Evolutionary conservation across 257 asterid species (phyloP), one percentile per base, ranked within the genome.

Genomic region (Cordia subcordata): DNA sequence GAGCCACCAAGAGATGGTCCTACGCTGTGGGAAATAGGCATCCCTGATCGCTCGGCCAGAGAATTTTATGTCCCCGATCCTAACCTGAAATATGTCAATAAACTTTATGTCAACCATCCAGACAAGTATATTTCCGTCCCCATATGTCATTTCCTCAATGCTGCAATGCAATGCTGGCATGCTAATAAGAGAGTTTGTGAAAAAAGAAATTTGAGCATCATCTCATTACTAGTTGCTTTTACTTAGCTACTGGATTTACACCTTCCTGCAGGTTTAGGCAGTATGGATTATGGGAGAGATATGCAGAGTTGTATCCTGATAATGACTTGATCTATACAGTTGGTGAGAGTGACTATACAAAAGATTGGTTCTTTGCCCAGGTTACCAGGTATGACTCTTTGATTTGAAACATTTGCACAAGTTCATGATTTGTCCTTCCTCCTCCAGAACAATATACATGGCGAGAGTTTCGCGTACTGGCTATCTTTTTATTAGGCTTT

Each of bases 11-110:
- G 74, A 57, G 49, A 62, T 55, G 74, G 69, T 13, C 60, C 61
- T 4, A 69, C 74, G 32, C 22, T 69, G 5, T 56, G 74, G 74
- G 69, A 69, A 64, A 69, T 69, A 5, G 74, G 74, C 44, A 49
- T 63, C 13, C 74, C 74, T 15, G 68, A 57, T 57, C 64, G 65
- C 14, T 49, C 37, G 53, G 74, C 74, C 15, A 47, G 50, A 46
- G 60, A 69, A 21, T 69, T 14, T 46, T 69, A 49, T 45, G 42
- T 69, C 56, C 74, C 74, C 8, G 68, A 62, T 49, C 74, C 74
- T 1, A 51, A 69, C 22, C 69, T 65, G 0, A 62, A 46, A 23
- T 69, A 49, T 51, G 16, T 62, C 42, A 69, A 69, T 64, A 69
- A 56, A 32, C 69, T 62, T 32, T 69, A 39, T 13, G 37, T 62